A percentile compares a stretch with the other conserved stretches of the same genome.
phyloP scores from a whole-genome alignment of 2,329 filamentous ascomycete species.

The Fusarium sterilihyphosum region DNA sequence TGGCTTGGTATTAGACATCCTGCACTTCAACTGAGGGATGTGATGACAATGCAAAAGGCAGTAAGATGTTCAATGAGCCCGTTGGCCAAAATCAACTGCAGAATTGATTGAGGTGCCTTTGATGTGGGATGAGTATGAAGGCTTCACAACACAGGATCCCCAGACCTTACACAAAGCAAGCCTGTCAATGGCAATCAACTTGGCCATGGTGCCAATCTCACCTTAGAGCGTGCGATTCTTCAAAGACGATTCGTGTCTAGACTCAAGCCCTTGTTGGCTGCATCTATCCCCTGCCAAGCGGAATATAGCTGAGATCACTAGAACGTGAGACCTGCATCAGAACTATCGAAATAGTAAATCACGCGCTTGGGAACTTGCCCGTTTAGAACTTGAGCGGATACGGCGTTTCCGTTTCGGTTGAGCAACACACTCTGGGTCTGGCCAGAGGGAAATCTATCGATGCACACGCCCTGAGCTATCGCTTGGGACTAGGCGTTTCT shows the following conservation, averaged over 20 bases:
- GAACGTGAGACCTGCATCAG: not conserved
- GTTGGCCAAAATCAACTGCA: not conserved
- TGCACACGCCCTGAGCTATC: not conserved
- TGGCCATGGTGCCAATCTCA: not conserved
- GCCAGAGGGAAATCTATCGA: not conserved
- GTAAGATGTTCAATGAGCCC: rapidly evolving
- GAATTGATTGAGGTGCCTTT: not conserved
- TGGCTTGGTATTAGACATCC: not conserved
- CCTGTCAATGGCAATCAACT: not conserved
- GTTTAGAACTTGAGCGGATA: not conserved
- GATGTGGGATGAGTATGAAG: not conserved
- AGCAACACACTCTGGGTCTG: not conserved
- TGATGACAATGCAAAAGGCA: rapidly evolving
- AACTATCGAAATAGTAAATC: not conserved
- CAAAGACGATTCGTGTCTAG: not conserved
- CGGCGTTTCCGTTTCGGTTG: not conserved
- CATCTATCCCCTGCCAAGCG: not conserved
- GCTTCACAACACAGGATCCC: not conserved
- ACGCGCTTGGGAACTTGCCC: not conserved
- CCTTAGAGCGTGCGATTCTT: not conserved
- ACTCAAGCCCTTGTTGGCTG: not conserved
- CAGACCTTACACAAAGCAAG: not conserved
- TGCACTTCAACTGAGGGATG: not conserved
- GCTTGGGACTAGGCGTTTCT: not conserved
- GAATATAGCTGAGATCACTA: not conserved